Evolutionary conservation across 169 alveolate genomes (phyloP), one percentile per base, ranked within the genome.

Genomic region (Cryptosporidium felis): DNA sequence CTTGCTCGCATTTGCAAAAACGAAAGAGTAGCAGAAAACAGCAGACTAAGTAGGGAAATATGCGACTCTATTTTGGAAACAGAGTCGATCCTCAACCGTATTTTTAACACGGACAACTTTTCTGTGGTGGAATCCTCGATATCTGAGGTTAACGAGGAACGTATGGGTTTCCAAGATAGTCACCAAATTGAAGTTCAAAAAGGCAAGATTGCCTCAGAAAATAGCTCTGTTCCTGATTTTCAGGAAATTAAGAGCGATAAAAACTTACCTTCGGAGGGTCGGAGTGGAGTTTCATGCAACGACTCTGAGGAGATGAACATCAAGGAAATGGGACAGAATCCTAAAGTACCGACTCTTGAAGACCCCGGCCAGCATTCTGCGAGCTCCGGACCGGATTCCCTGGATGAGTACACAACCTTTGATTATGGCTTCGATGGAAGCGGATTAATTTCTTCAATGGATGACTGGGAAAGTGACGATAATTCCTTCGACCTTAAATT

Each of bases 81-180:
- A 12, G 81, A 65, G 21, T 45, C 59, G 30, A 65, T 65, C n/a
- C 36, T 65, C 28, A 65, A 44, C 30, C 30, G 32, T n/a, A 62
- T 65, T 8, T 65, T 65, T 30, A 45, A 65, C 46, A 65, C n/a
- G n/a, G 62, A 65, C 45, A 65, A 47, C 40, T 65, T 65, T 65
- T 65, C 62, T 28, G 32, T 65, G 45, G 34, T 30, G 14, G 81
- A 65, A 12, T 12, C 63, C 34, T 49, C 38, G 23, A 32, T 53
- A 18, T 32, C 66, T 6, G 85, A 74, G 21, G 14, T 34, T 2
- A 45, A 74, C 23, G 41, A 26, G 5, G 41, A 18, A 8, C 30
- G 23, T 58, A 21, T 21, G 66, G 32, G 14, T n/a, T 2, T 0
- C 18, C 12, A 3, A 5, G 63, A 28, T 5, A 8, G n/a, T 21